phyloP scores from a whole-genome alignment of 2,329 filamentous ascomycete species.

The Fusarium succisae region DNA sequence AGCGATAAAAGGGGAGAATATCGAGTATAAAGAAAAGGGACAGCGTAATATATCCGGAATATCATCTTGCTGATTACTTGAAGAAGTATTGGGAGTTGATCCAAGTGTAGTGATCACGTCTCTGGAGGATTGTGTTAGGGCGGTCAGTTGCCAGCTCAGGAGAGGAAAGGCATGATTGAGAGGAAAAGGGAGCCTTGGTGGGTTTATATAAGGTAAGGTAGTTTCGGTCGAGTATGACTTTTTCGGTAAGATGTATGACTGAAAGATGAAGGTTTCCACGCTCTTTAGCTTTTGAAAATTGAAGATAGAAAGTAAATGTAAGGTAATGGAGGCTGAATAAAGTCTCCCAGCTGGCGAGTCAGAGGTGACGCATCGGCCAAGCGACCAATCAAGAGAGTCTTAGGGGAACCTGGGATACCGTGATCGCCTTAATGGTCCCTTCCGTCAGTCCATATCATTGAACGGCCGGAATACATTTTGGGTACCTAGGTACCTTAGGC shows the following conservation, averaged over 20 bases:
- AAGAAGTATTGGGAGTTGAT: conserved; percentile 5
- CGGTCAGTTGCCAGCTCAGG: conserved; percentile 32
- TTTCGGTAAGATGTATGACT: neutral
- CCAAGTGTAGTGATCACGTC: conserved; percentile 33
- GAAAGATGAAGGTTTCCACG: neutral
- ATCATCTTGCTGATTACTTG: conserved; percentile 40
- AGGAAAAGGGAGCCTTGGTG: neutral
- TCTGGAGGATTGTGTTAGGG: conserved; percentile 18
- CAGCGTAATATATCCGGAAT: conserved; percentile 27
- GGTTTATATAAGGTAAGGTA: neutral
- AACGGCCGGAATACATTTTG: neutral
- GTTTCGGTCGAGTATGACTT: neutral
- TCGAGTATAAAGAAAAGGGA: conserved; percentile 23
- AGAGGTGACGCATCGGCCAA: conserved; percentile 43
- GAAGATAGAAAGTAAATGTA: conserved; percentile 1
- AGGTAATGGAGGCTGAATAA: neutral
- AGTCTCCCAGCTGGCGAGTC: conserved; percentile 31
- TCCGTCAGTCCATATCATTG: neutral
- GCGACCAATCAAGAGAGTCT: conserved; percentile 35
- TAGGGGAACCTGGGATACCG: conserved; percentile 25
- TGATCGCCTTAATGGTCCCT: conserved; percentile 36
- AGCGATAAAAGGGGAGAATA: conserved; percentile 13
- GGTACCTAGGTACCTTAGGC: too few relatives aligned
- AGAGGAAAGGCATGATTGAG: conserved; percentile 36
- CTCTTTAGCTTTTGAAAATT: neutral